These are phyloP conservation scores for Austroboletus niveus DNA, from an alignment of 1,284 basidiomycete genomes.

Conservation along the genomic window DNA sequence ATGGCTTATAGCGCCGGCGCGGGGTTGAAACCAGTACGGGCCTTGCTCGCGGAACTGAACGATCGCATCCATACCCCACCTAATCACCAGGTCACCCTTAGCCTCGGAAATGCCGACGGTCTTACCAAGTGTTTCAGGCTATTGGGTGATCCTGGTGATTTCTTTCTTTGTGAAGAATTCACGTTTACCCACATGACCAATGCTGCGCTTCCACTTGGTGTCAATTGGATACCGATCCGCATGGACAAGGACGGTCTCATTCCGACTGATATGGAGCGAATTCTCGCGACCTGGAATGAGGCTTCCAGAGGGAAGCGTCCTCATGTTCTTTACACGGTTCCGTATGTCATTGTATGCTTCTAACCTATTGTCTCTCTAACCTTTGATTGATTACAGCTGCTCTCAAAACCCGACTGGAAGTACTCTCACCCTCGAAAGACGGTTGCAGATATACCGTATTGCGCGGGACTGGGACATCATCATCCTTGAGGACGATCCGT, in stretches of 20 bases:
- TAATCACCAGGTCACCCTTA: slow-evolving; percentile 31
- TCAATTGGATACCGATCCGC: slow-evolving; percentile 44
- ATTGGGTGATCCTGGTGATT: slow-evolving; percentile 51
- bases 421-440: slow-evolving; percentile 48
- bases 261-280: slow-evolving; percentile 47
- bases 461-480: slow-evolving; percentile 52
- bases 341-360: slow-evolving; percentile 19
- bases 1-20: slow-evolving; percentile 30
- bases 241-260: slow-evolving; percentile 56
- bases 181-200: slow-evolving; percentile 44
- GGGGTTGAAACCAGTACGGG: slow-evolving; percentile 30
- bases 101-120: slow-evolving; percentile 37
- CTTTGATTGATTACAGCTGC: slow-evolving; percentile 30
- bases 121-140: slow-evolving; percentile 38
- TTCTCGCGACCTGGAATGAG: slow-evolving; percentile 52
- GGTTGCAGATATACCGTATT: slow-evolving; percentile 53
- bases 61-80: slow-evolving; percentile 33
- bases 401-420: slow-evolving; percentile 57
- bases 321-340: slow-evolving; percentile 32
- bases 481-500: slow-evolving; percentile 57
- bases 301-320: slow-evolving; percentile 33
- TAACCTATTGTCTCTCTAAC: not conserved
- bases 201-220: slow-evolving; percentile 39
- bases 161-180: slow-evolving; percentile 51
- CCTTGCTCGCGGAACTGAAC: slow-evolving; percentile 29